These are phyloP conservation scores for Didymella glomerata DNA, from an alignment of 2,329 filamentous ascomycete species.

Conservation along the genomic window DNA sequence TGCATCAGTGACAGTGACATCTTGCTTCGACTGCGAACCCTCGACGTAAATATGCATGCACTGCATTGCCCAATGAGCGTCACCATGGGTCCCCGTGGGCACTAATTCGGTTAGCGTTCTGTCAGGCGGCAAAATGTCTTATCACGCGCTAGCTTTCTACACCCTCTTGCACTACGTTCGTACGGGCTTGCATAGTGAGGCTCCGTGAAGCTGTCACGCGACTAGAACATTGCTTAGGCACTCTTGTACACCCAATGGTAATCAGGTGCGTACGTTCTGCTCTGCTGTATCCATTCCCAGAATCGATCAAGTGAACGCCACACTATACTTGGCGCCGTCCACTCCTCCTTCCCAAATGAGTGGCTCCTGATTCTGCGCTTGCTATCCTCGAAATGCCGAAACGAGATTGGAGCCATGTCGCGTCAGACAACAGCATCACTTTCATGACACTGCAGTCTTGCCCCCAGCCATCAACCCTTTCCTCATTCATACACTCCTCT, in stretches of 20 bases:
- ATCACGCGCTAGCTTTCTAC: slow-evolving; percentile 27
- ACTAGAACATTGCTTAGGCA: background rate
- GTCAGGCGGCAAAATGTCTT: slow-evolving; percentile 29
- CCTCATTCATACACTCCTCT: background rate
- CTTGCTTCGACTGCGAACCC: background rate
- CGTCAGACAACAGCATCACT: slow-evolving; percentile 5
- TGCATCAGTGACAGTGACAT: slow-evolving; percentile 8
- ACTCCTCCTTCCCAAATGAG: slow-evolving; percentile 5
- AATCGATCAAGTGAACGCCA: slow-evolving; percentile 9
- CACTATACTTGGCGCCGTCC: slow-evolving; percentile 10
- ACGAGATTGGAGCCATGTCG: background rate
- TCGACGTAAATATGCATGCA: background rate
- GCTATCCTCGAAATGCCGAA: background rate
- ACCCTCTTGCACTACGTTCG: slow-evolving; percentile 22
- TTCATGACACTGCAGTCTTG: slow-evolving; percentile 2
- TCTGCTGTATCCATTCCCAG: background rate
- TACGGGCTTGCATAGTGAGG: slow-evolving; percentile 13
- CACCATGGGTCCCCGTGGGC: slow-evolving; percentile 27
- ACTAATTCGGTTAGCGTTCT: slow-evolving; percentile 29
- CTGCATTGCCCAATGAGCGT: slow-evolving; percentile 29
- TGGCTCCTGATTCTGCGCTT: background rate
- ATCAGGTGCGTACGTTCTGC: slow-evolving; percentile 13
- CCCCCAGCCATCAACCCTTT: too few species aligned
- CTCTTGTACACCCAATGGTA: slow-evolving; percentile 1
- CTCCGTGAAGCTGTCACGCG: slow-evolving; percentile 4